Evolutionary conservation across 805 yeast species (phyloP).

Genomic region (Teunomyces funiuensis): DNA sequence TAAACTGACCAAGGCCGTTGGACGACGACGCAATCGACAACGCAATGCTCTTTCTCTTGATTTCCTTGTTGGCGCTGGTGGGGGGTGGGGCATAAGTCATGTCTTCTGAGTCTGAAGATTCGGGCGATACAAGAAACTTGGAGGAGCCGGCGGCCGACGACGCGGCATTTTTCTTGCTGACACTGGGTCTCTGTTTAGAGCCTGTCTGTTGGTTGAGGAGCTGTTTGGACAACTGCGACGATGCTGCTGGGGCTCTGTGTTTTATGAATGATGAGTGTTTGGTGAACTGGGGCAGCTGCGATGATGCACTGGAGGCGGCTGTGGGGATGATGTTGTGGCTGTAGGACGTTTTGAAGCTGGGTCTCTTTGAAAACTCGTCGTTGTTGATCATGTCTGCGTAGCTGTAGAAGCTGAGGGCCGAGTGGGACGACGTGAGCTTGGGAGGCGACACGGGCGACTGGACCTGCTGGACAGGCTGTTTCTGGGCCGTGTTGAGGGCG

Average conservation of each 20-base stretch:
- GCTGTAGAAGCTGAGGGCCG: slow-evolving; percentile 58
- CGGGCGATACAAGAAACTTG: slow-evolving; percentile 21
- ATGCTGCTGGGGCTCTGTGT: slow-evolving; percentile 11
- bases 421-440: slow-evolving; percentile 32
- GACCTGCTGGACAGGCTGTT: slow-evolving; percentile 11
- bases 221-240: slow-evolving; percentile 26
- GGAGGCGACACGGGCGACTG: slow-evolving; percentile 42
- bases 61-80: slow-evolving; percentile 7
- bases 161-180: not conserved
- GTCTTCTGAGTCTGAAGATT: slow-evolving; percentile 19
- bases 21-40: slow-evolving; percentile 4
- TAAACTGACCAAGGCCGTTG: slow-evolving; percentile 5
- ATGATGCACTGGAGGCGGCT: not conserved
- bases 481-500: slow-evolving; percentile 9
- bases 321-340: slow-evolving; percentile 31
- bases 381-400: slow-evolving; percentile 77
- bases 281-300: slow-evolving; percentile 8
- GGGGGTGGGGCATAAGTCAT: slow-evolving; percentile 14
- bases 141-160: slow-evolving; percentile 1
- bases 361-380: slow-evolving; percentile 67
- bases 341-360: slow-evolving; percentile 45
- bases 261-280: slow-evolving; percentile 11
- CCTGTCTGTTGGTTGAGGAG: slow-evolving; percentile 9
- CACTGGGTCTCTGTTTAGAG: slow-evolving; percentile 3
- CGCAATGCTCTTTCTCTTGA: slow-evolving; percentile 3